Evolutionary conservation across 2,329 filamentous ascomycete species (phyloP), one percentile per base, ranked within the genome.

Genomic region (Elsinoe fawcettii): DNA sequence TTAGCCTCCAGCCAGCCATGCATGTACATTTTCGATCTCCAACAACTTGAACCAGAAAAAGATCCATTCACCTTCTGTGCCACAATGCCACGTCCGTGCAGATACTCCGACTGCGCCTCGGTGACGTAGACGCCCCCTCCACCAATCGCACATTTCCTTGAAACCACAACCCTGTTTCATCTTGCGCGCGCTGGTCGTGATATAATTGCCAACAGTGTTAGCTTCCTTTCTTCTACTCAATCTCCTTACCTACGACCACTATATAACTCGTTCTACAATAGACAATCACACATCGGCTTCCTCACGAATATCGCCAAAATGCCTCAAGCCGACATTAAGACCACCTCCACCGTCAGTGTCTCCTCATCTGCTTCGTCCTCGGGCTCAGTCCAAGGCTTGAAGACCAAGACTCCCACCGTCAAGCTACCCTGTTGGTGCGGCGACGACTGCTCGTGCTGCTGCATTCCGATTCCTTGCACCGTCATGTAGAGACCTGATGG

Each of bases 351-450:
- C 41, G 59, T 60, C 14, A 60, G 61, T 25, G 59, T 60, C 12
- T 47, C 64, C 14, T 62, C 63, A 2, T 51, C 56, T 18, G 55
- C 59, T 49, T 62, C 63, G 8, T 56, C 61, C 23, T 58, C 60
- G 6, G 56, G 63, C 12, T 59, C 61, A n/a, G 58, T 58, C 12
- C 51, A 58, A 12, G 63, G 62, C 23, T 56, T 59, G 22, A 59
- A 62, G 22, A 58, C 61, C 49, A 53, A 60, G 14, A 63, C 62
- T 14, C 62, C 63, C n/a, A 61, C 62, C 7, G 61, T 67, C 58
- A 68, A 67, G 60, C 60, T 66, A 39, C 65, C 66, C 30, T 69
- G 67, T 62, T 69, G 67, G 67, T 69, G 67, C 51, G 67, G 67
- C 37, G 64, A 66, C 30, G 61, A 64, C 46, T 66, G 65, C 58